Conservation (phyloP, 306 rosid species). For the Cicer cuneatum region DNA sequence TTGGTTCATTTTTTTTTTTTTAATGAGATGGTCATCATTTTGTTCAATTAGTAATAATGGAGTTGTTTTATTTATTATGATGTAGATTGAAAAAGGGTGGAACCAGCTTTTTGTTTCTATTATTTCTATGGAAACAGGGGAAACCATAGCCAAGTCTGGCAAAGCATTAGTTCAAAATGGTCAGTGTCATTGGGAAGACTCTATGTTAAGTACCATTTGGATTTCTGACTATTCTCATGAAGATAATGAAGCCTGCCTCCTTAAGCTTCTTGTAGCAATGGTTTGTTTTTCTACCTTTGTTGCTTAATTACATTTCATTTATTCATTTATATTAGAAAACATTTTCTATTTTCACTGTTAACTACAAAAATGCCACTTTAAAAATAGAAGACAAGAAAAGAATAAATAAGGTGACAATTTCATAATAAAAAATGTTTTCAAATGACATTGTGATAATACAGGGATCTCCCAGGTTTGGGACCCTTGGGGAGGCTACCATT, state of each 20-base stretch:
- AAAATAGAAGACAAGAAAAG: no score
- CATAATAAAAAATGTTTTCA: no score
- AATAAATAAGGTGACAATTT: no score
- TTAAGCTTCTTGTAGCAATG: conserved; percentile 53
- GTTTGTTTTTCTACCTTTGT: conserved; percentile 32
- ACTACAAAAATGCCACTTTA: no score
- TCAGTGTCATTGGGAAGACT: conserved; percentile 49
- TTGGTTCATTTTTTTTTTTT: background rate
- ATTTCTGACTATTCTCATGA: conserved; percentile 43
- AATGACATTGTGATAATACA: background rate
- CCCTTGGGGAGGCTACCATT: conserved; percentile 53
- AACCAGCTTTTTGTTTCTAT: conserved; percentile 48
- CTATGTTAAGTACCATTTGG: conserved; percentile 43
- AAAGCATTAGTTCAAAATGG: conserved; percentile 50
- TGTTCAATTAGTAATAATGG: background rate
- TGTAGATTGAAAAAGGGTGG: conserved; percentile 52
- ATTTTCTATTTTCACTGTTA: background rate
- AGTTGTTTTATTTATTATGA: background rate
- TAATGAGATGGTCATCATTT: background rate
- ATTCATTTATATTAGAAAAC: background rate
- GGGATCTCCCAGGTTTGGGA: conserved; percentile 56
- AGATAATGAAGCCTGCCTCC: conserved; percentile 28
- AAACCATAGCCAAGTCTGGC: conserved; percentile 45
- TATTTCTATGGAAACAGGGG: conserved; percentile 40
- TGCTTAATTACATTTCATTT: conserved; percentile 15